phyloP scores from a whole-genome alignment of 495 filamentous ascomycete genomes.

The Friedmanniomyces simplex region DNA sequence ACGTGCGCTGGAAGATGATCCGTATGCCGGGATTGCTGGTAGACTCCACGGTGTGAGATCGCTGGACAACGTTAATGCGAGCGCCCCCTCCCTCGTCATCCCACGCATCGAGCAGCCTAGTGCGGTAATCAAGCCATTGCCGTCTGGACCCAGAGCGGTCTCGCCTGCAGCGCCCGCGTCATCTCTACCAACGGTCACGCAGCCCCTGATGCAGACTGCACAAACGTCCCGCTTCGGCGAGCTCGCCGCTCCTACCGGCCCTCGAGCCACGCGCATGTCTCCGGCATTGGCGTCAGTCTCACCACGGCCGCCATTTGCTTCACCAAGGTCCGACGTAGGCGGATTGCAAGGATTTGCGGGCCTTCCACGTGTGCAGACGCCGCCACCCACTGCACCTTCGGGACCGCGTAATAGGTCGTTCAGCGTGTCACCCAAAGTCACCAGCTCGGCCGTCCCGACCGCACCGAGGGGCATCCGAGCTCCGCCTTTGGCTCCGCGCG shows the following conservation, averaged over 20 bases:
- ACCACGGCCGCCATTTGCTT: conserved; percentile 15
- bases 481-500: conserved; percentile 19
- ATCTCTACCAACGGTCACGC: conserved; percentile 7
- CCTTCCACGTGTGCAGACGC: conserved; percentile 11
- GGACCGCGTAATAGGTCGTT: conserved; percentile 23
- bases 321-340: conserved; percentile 11
- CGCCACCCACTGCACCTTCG: conserved; percentile 20
- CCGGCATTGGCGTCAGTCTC: conserved; percentile 20
- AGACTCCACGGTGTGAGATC: conserved; percentile 16
- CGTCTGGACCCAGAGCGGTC: not conserved
- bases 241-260: conserved; percentile 16
- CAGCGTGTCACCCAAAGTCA: conserved; percentile 29
- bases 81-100: not conserved
- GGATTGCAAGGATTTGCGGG: not conserved
- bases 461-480: conserved; percentile 31
- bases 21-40: not conserved
- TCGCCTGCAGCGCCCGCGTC: not conserved
- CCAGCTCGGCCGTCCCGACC: conserved; percentile 28
- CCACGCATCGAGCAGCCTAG: not conserved
- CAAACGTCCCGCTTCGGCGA: conserved; percentile 5
- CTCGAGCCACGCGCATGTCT: conserved; percentile 22
- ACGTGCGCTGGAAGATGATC: conserved; percentile 10
- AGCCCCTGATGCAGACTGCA: conserved; percentile 9
- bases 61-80: conserved; percentile 3
- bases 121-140: not conserved